Conservation (phyloP, 148 eudicot species). For the Talinum fruticosum region DNA sequence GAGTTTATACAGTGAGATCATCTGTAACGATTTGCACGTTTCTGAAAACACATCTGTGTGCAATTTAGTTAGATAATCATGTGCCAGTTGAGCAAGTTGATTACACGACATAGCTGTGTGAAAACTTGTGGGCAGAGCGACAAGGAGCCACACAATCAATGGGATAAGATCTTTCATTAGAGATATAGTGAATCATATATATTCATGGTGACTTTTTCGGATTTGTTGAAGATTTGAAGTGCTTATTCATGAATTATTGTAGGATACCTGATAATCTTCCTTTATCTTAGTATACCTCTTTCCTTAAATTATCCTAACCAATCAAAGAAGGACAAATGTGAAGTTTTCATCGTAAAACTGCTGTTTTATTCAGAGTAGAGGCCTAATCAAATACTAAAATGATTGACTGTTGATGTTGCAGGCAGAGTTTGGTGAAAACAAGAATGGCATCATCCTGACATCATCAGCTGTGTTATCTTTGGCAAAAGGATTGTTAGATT, state of each 20-base stretch:
- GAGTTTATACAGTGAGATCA: not conserved
- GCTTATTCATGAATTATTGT: not conserved
- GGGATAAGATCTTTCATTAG: not conserved
- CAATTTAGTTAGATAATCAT: too few relatives aligned
- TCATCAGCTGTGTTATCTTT: slow-evolving; percentile 19
- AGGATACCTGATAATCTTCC: not conserved
- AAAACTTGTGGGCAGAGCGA: too few relatives aligned
- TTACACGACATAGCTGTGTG: too few relatives aligned
- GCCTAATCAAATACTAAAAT: not conserved
- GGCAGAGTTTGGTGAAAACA: slow-evolving; percentile 25
- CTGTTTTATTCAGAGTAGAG: not conserved
- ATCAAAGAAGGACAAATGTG: not conserved
- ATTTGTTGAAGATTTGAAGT: not conserved
- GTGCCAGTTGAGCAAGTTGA: not conserved
- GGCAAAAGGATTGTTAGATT: slow-evolving; percentile 29
- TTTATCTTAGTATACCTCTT: not conserved
- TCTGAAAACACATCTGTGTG: not conserved
- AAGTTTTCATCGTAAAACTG: not conserved
- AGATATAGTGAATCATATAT: not conserved
- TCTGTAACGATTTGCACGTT: not conserved
- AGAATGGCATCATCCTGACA: slow-evolving; percentile 10
- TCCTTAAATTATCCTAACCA: not conserved
- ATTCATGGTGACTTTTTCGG: not conserved
- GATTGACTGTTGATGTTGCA: slow-evolving; percentile 20
- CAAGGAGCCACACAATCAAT: not conserved